A percentile compares a stretch with the other conserved stretches of the same genome.
Conservation (phyloP, 352 stramenopile species). For the Phytophthora hybrid region DNA sequence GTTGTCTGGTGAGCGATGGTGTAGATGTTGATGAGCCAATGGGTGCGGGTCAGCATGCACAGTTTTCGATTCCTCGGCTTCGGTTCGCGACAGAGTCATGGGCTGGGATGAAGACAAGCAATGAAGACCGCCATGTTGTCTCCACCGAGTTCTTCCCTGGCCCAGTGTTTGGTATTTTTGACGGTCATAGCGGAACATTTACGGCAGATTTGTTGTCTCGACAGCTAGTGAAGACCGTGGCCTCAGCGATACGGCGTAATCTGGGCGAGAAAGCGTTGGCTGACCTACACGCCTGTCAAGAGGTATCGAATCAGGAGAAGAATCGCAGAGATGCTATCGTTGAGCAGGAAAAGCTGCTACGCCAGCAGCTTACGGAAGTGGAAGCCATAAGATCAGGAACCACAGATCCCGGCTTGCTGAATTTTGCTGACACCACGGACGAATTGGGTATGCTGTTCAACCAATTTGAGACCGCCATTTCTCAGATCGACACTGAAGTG, state of each 20-base stretch:
- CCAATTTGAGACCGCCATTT: conserved; percentile 38
- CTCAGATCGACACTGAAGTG: conserved; percentile 40
- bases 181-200: conserved; percentile 68
- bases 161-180: conserved; percentile 64
- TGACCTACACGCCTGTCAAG: conserved; percentile 23
- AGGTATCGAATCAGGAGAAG: conserved; percentile 32
- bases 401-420: background rate
- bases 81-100: conserved; percentile 64
- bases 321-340: conserved; percentile 41
- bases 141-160: conserved; percentile 50
- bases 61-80: conserved; percentile 42
- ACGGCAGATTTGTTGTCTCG: conserved; percentile 53
- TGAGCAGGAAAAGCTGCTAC: conserved; percentile 39
- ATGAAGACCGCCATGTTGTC: conserved; percentile 63
- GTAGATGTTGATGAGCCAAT: conserved; percentile 1
- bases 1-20: background rate
- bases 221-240: conserved; percentile 53
- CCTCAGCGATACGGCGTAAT: conserved; percentile 36
- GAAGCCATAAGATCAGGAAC: conserved; percentile 14
- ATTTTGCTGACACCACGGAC: conserved; percentile 11
- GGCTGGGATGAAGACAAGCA: conserved; percentile 59
- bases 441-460: conserved; percentile 27
- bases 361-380: conserved; percentile 45
- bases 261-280: conserved; percentile 36
- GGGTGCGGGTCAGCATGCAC: background rate